Base-by-base conservation (phyloP, 2,329 filamentous ascomycete species). In the Trichoderma semiorbis region DNA sequence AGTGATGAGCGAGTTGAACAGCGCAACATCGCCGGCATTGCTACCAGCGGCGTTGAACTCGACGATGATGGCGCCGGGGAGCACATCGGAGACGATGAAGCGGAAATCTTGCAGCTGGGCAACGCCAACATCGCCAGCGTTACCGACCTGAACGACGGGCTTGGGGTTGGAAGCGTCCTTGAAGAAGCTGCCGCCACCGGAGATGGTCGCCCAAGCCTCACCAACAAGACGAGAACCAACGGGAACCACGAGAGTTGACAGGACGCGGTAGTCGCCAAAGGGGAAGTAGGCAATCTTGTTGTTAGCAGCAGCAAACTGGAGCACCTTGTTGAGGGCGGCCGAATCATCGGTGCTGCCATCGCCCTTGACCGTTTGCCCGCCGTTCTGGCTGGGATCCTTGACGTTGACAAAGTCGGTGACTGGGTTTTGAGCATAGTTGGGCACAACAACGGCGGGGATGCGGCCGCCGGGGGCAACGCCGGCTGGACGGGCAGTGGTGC, bases 171-270 rank as follows among this genome's bases (percentile, higher is more conserved):
- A 69, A 84, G 78, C 60, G 76, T 81, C 77, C 87, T 90, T 57
- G 80, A 82, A 71, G 75, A 69, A 75, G 36, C 72, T 53, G 11
- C 87, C 87, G 3, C 78, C 78, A 3, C 81, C 87, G 24, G 82
- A 84, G 76, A 86, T 85, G 5, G 82, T 81, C 7, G 87, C 83
- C 82, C 86, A 88, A 5, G 84, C 83, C 77, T 90, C 86, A 21
- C 89, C 89, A 14, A 88, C 81, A 30, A 90, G 83, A 4, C 82
- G 82, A 7, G 86, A 85, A n/a, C 85, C 85, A 7, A 76, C 66
- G 12, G 78, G 78, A 14, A 79, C 66, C 16, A 74, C 30, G 0
- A 78, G 72, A 3, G 77, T 79, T 5, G 74, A 75, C 28, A 77
- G 73, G n/a, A 78, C 76, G 11, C 73, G 73, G 72, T 78, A 79